Conservation (phyloP, 345 rosid species). For the Leavenworthia alabamica region DNA sequence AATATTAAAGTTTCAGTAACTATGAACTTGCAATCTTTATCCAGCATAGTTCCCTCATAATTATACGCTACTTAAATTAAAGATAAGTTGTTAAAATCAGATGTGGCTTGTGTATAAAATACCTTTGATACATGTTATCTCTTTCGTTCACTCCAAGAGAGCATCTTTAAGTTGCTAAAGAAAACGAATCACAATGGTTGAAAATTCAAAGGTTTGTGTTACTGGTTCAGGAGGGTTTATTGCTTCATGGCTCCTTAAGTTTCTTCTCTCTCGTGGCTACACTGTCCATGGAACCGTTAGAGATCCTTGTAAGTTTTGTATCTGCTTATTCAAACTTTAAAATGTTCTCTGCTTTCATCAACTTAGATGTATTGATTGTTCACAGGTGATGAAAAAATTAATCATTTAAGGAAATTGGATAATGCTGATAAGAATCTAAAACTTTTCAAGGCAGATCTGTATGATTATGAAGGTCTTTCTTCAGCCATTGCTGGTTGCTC, state of each 20-base stretch:
- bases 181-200: slow-evolving; percentile 9
- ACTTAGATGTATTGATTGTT: slow-evolving; percentile 1
- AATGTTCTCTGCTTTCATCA: slow-evolving; percentile 7
- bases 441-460: slow-evolving; percentile 40
- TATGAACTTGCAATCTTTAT: slow-evolving; percentile 25
- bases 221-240: slow-evolving; percentile 60
- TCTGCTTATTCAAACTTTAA: not conserved
- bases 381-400: slow-evolving; percentile 39
- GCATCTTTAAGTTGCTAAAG: slow-evolving; percentile 3
- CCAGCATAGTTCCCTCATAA: slow-evolving; percentile 5
- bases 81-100: slow-evolving; percentile 19
- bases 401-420: slow-evolving; percentile 39
- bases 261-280: slow-evolving; percentile 49
- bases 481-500: slow-evolving; percentile 40
- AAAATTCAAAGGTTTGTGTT: slow-evolving; percentile 38
- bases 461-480: slow-evolving; percentile 36
- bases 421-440: slow-evolving; percentile 36
- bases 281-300: slow-evolving; percentile 52
- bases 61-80: slow-evolving; percentile 9
- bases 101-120: slow-evolving; percentile 14
- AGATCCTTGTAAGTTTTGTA: slow-evolving; percentile 39
- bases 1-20: not conserved
- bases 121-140: not conserved
- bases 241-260: slow-evolving; percentile 39
- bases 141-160: slow-evolving; percentile 13